Conservation (phyloP, 225 moss, liverwort and hornwort genomes). For the Physcomitrium patens region DNA sequence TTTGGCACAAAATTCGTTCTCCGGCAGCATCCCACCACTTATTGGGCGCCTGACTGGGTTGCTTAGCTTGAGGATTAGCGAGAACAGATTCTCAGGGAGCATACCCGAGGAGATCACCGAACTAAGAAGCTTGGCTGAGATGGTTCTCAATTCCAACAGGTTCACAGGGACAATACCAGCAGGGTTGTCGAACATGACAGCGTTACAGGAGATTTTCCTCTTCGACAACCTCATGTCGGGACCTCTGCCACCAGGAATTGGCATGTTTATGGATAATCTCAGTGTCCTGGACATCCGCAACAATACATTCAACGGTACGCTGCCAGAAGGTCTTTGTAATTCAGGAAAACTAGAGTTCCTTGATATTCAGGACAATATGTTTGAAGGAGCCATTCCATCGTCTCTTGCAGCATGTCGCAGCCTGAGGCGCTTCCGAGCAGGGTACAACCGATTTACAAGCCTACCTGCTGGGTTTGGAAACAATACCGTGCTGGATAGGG, state of each 20-base stretch:
- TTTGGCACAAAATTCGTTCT: conserved; percentile 56
- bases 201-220: conserved; percentile 40
- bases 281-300: conserved; percentile 47
- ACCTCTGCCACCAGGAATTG: conserved; percentile 47
- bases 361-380: conserved; percentile 47
- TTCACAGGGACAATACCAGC: conserved; percentile 60
- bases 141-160: conserved; percentile 61
- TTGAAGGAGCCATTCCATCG: conserved; percentile 55
- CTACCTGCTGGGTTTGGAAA: conserved; percentile 48
- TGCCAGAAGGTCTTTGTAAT: conserved; percentile 43
- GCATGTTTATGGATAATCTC: conserved; percentile 34
- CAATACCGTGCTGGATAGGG: conserved; percentile 29
- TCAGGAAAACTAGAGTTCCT: conserved; percentile 41
- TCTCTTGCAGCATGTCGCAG: conserved; percentile 39
- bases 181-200: conserved; percentile 34
- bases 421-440: conserved; percentile 43
- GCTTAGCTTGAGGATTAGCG: conserved; percentile 48
- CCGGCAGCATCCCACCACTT: conserved; percentile 56
- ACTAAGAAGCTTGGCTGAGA: conserved; percentile 53
- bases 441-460: conserved; percentile 44
- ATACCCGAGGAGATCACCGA: conserved; percentile 52
- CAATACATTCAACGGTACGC: conserved; percentile 48
- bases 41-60: conserved; percentile 57
- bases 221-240: conserved; percentile 48
- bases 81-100: conserved; percentile 53